Conservation (phyloP, 805 yeast genomes). For the Starmerella bombi region DNA sequence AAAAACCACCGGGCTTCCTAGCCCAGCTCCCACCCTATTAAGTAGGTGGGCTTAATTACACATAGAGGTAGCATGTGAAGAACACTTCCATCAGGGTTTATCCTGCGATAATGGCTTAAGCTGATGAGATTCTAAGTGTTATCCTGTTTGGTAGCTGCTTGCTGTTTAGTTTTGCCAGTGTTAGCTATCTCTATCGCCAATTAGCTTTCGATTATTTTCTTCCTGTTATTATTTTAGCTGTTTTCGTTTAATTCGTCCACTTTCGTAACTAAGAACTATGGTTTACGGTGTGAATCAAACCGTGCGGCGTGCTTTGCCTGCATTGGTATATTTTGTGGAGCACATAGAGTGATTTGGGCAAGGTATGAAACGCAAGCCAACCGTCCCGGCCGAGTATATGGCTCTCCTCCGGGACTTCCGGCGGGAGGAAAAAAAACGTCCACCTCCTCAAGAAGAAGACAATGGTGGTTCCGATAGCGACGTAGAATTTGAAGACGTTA, state of each 20-base stretch:
- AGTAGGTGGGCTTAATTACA: too few relatives aligned
- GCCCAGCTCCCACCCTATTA: not conserved
- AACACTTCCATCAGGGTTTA: not conserved
- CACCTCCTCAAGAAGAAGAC: too few relatives aligned
- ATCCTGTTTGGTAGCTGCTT: not conserved
- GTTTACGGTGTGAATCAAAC: too few relatives aligned
- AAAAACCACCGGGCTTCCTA: not conserved
- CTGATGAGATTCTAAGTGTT: not conserved
- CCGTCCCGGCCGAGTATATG: conserved; percentile 10
- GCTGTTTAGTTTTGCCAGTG: too few relatives aligned
- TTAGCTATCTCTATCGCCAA: too few relatives aligned
- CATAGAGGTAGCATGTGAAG: not conserved
- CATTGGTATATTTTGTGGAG: not conserved
- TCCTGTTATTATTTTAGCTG: too few relatives aligned
- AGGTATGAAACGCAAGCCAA: conserved; percentile 4
- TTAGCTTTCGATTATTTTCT: too few relatives aligned
- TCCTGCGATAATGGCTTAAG: not conserved
- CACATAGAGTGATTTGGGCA: not conserved
- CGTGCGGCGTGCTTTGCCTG: too few relatives aligned
- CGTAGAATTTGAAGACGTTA: conserved; percentile 22
- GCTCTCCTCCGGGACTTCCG: conserved; percentile 13
- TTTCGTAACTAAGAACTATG: too few relatives aligned
- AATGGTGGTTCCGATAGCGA: conserved; percentile 9
- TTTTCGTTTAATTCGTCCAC: too few relatives aligned
- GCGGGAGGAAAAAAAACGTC: conserved; percentile 3